Evolutionary conservation across 2,329 filamentous ascomycete species (phyloP).

Genomic region (Phialophora chinensis): DNA sequence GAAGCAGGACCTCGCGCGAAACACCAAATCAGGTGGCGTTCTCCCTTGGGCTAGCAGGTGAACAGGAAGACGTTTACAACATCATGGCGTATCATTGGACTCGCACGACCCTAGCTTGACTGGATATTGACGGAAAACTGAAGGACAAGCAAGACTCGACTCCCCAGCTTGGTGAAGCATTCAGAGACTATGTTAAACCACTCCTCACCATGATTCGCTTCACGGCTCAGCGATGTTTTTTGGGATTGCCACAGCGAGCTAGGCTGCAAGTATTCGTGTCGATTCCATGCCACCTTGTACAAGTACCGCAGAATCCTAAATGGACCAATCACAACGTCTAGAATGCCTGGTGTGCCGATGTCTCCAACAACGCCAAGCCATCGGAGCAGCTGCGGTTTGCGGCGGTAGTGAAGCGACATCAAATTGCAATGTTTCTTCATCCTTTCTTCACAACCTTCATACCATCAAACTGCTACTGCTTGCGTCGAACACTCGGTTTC

Average conservation of each 20-base stretch:
- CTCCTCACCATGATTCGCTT: background rate
- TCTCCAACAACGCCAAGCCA: background rate
- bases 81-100: too few relatives aligned
- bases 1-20: background rate
- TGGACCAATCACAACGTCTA: background rate
- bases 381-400: background rate
- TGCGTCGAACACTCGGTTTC: background rate
- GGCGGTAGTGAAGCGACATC: background rate
- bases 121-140: too few relatives aligned
- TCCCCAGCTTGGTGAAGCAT: too few relatives aligned
- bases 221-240: background rate
- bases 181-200: background rate
- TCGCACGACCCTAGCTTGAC: too few relatives aligned
- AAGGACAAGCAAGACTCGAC: too few relatives aligned
- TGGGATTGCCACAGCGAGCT: background rate
- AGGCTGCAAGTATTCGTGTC: constrained; percentile 7
- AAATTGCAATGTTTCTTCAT: background rate
- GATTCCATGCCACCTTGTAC: background rate
- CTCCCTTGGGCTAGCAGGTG: too few relatives aligned
- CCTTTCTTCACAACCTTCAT: constrained; percentile 6
- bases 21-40: background rate
- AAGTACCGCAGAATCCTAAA: background rate
- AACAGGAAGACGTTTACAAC: too few relatives aligned
- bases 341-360: background rate
- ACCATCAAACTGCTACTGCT: constrained; percentile 4